A percentile compares a stretch with the other conserved stretches of the same genome.
Evolutionary conservation across 345 rosid genomes (phyloP).

Genomic region (Excoecaria agallocha): DNA sequence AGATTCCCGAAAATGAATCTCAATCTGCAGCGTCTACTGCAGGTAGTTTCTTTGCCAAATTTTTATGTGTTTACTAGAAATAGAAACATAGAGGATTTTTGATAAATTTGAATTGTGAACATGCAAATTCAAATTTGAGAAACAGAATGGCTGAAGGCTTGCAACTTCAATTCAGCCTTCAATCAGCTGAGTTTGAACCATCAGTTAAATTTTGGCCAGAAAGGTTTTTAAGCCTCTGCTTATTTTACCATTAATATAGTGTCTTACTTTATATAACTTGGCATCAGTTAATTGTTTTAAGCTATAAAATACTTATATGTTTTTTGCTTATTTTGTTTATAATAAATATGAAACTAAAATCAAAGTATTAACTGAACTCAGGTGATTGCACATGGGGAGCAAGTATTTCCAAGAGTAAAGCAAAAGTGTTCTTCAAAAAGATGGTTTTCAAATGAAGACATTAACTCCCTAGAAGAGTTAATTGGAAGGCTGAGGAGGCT

Average conservation of each 20-base stretch:
- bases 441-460: constrained; percentile 75
- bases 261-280: background rate
- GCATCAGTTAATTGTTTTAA: background rate
- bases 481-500: constrained; percentile 77
- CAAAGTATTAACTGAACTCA: constrained; percentile 22
- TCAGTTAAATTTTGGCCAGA: background rate
- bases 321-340: background rate
- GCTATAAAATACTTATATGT: background rate
- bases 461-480: constrained; percentile 67
- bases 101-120: background rate
- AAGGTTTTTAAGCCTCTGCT: background rate
- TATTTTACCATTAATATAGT: background rate
- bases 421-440: constrained; percentile 69
- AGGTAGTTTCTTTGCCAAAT: constrained; percentile 44
- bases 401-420: constrained; percentile 88
- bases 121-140: background rate
- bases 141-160: background rate
- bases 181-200: background rate
- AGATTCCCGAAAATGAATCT: constrained; percentile 94
- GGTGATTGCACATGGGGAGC: constrained; percentile 95
- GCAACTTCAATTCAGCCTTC: constrained; percentile 6
- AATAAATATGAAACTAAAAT: background rate
- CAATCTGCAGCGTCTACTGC: constrained; percentile 85
- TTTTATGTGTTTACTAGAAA: background rate
- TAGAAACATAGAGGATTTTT: constrained; percentile 2